Evolutionary conservation across 768 basidiomycete genomes (phyloP).

Genomic region (Trichaptum fuscoviolaceum): DNA sequence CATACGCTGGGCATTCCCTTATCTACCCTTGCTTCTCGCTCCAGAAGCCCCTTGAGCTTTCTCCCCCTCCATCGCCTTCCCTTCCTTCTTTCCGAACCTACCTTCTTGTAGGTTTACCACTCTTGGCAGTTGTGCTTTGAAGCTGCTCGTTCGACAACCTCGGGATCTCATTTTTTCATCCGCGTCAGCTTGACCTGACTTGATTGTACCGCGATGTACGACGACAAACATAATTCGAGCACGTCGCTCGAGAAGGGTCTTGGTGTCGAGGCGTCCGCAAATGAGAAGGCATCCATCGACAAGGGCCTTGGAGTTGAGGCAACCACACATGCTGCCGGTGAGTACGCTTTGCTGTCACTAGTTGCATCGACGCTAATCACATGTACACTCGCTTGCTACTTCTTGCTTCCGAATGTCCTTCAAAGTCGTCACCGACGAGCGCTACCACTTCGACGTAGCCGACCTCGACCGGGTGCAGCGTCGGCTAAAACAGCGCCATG

Average conservation of each 20-base stretch:
- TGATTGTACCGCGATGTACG: neutral
- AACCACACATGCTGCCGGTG: neutral
- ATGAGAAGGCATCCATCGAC: neutral
- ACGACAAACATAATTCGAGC: neutral
- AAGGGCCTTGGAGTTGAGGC: neutral
- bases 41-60: neutral
- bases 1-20: neutral
- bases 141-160: too few relatives aligned
- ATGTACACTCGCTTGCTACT: neutral
- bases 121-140: too few relatives aligned
- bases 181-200: too few relatives aligned
- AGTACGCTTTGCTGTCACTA: neutral
- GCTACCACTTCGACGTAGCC: constrained; percentile 47
- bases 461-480: constrained; percentile 70
- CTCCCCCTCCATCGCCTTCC: neutral
- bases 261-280: neutral
- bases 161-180: too few relatives aligned
- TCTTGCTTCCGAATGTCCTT: neutral
- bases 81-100: neutral
- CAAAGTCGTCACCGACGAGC: constrained; percentile 14
- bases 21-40: neutral
- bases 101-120: too few relatives aligned
- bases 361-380: neutral
- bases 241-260: neutral
- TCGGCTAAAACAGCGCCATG: constrained; percentile 70